Base-by-base conservation (phyloP, 768 basidiomycete species). In the Holtermanniella nyarrowii region DNA sequence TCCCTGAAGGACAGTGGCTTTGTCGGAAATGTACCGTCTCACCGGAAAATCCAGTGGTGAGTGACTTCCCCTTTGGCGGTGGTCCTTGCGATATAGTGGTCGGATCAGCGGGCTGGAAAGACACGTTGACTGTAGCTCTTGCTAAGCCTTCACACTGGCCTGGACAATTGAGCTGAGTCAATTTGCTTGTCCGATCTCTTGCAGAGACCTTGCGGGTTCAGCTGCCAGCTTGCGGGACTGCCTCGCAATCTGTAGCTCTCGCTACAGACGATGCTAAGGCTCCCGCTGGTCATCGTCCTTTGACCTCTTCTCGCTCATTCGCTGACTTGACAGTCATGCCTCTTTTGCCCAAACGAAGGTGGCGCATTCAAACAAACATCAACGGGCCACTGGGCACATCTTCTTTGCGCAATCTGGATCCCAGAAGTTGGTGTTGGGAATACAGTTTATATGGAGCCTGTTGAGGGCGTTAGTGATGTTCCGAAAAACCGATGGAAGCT, bases 1-100 rank as follows among this genome's bases (percentile, higher is more conserved):
- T 99, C 53, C 95, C 95, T 0, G 95, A 99, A 74, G 95, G 95
- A 1, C 95, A 99, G 70, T 99, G 95, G 95, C 79, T 99, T 26
- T 99, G 95, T 70, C 76, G 95, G 43, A 99, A 99, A 72, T 99
- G 95, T 65, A 96, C 90, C 0, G 90, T 97, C 10, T 93, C 89
- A 1, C 95, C 95, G 0, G 93, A 96, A 71, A 86, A 83, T 60
- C 88, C 91, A 13, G 95, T 99, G 54, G 90, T 91, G 65, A 58
- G 86, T 74, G 0, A 11, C 11, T n/a, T 37, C 7, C 23, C 12
- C 20, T 18, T 22, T 14, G n/a, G n/a, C n/a, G n/a, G n/a, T n/a
- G n/a, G n/a, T n/a, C n/a, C 11, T 43, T 27, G 21, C 31, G 31
- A 37, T 7, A 37, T 7, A 37, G 10, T 37, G 16, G 31, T 7